Base-by-base conservation (phyloP, 257 asterid genomes). In the Ballota nigra region DNA sequence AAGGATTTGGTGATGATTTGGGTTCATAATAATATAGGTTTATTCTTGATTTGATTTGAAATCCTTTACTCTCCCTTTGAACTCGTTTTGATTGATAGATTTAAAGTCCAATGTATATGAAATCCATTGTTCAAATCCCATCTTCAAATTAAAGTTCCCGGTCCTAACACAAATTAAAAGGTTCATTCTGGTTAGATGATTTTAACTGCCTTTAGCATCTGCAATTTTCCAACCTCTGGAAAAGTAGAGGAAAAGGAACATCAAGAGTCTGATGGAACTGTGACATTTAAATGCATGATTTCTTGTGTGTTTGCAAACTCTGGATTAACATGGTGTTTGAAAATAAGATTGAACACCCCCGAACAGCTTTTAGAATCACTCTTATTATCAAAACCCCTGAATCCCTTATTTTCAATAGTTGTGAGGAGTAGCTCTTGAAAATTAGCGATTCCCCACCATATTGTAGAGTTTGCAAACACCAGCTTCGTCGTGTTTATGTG, bases 141-240 rank as follows among this genome's bases (percentile, higher is more conserved):
- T n/a, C n/a, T 3, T 26, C 29, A 26, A 51, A 5, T 51, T 26
- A 51, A 51, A 3, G 10, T 51, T 12, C 26, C 18, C 26, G 8
- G 20, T 51, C 26, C 58, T n/a, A 16, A 51, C 24, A 5, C 61
- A 55, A 22, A 31, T 3, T 55, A 8, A 0, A 26, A 5, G 11
- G 69, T 49, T 66, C 61, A 26, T 15, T 66, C 43, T 66, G 31
- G 71, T 31, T 49, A n/a, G n/a, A n/a, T n/a, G n/a, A 19, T 4
- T 4, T 66, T 34, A 61, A 31, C 49, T 61, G 15, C 40, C 12
- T 7, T 61, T 8, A 31, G 15, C 66, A 15, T 3, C 34, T 56
- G 15, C 3, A 6, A 5, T 10, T 18, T 31, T 47, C 29, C 16
- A 22, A 26, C 58, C 20, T 33, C 47, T 26, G 34, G 18, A 65